Base-by-base conservation (phyloP, 75 land plant species). In the Isoetes taiwanensis region DNA sequence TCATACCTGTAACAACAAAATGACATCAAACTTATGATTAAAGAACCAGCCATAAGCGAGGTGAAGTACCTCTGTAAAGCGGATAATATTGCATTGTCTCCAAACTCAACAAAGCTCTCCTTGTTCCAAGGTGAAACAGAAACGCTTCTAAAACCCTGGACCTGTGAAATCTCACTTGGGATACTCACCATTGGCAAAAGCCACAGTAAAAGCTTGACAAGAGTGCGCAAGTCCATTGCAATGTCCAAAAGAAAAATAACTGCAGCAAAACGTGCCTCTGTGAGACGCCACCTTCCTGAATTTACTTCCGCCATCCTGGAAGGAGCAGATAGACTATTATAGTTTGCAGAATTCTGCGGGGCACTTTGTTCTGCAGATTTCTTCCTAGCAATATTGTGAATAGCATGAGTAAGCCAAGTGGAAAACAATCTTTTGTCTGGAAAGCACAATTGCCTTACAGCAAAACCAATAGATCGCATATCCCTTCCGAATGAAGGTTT, bases 141-240 rank as follows among this genome's bases (percentile, higher is more conserved):
- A 14, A 64, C 41, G 32, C 64, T 77, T 43, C 80, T 72, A n/a
- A 76, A 71, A 53, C 41, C 34, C 8, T 78, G 74, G 1, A 68
- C 43, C 64, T 68, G 43, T 27, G 64, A 64, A 43, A 32, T 46
- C 5, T 52, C 67, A 26, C 64, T 65, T 26, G 74, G 43, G 33
- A 32, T 41, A 27, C 38, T 54, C 59, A 57, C 56, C 62, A 75
- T 81, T 27, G 80, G 78, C 21, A 93, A 41, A 67, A 93, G 58
- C 98, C 98, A 87, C 29, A 87, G 52, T 3, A 93, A 69, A 55
- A 93, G 78, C 46, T 63, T 84, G 31, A 72, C 70, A 27, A 79
- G 76, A 23, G 76, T 52, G 35, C 60, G 53, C 3, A 80, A 64
- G 57, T 93, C 95, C 62, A 57, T 71, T 33, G 71, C 80, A 28